Percentiles rank a stretch among this genome's conserved stretches.
phyloP scores from a whole-genome alignment of 2,329 filamentous ascomycete genomes.

The Curvularia spicifera region DNA sequence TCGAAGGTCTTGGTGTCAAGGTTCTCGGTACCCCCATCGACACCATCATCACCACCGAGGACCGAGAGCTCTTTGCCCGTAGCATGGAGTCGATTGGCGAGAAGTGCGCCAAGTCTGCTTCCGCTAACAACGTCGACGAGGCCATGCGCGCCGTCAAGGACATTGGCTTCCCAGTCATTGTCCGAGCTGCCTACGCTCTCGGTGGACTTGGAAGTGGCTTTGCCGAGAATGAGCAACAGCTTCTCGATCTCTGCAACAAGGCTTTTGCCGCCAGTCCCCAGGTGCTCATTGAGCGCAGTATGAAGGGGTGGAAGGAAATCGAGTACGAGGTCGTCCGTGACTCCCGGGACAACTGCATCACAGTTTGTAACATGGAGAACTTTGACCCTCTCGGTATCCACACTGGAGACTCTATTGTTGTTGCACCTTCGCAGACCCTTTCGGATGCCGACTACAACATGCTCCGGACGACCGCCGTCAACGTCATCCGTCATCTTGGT shows the following conservation, averaged over 20 bases:
- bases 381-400: slow-evolving; percentile 98
- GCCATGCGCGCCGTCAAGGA: slow-evolving; percentile 85
- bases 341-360: slow-evolving; percentile 96
- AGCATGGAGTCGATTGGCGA: slow-evolving; percentile 99
- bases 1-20: slow-evolving; percentile 87
- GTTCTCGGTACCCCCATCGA: slow-evolving; percentile 96
- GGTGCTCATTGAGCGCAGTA: slow-evolving; percentile 94
- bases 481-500: slow-evolving; percentile 94
- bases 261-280: slow-evolving; percentile 95
- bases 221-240: slow-evolving; percentile 82
- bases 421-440: slow-evolving; percentile 94
- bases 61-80: slow-evolving; percentile 94
- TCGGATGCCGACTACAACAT: slow-evolving; percentile 99
- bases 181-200: slow-evolving; percentile 93
- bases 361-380: slow-evolving; percentile 99
- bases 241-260: slow-evolving; percentile 89
- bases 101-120: slow-evolving; percentile 97
- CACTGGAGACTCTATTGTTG: slow-evolving; percentile 97
- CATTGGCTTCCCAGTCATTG: slow-evolving; percentile 96
- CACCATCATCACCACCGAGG: slow-evolving; percentile 98
- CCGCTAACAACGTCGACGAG: slow-evolving; percentile 86
- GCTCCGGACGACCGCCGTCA: slow-evolving; percentile 94
- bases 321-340: slow-evolving; percentile 98
- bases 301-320: slow-evolving; percentile 99
- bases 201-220: slow-evolving; percentile 96